phyloP scores from a whole-genome alignment of 176 grass and related monocot genomes.

The bread wheat (Triticum aestivum) region IWGSC_CS_RefSeq_v2.1 NC_057800.1:572570829-572571328 shows the following conservation, averaged over 20 bases:
- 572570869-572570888: too few species aligned
- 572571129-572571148: not conserved
- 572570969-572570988: not conserved
- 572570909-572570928: not conserved
- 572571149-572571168: not conserved
- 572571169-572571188: not conserved
- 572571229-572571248: not conserved
- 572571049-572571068: not conserved
- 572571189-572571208: too few species aligned
- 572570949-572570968: not conserved
- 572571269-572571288: too few species aligned
- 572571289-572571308: not conserved
- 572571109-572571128: not conserved
- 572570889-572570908: too few species aligned
- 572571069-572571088: too few species aligned
- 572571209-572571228: too few species aligned
- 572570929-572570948: not conserved
- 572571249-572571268: not conserved
- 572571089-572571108: not conserved
- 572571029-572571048: not conserved
- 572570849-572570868: not conserved
- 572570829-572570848: too few species aligned
- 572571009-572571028: not conserved
- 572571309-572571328: conserved; percentile 10
- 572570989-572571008: not conserved